phyloP scores from a whole-genome alignment of 1,284 basidiomycete genomes.

The Ceratobasidium sp. region DNA sequence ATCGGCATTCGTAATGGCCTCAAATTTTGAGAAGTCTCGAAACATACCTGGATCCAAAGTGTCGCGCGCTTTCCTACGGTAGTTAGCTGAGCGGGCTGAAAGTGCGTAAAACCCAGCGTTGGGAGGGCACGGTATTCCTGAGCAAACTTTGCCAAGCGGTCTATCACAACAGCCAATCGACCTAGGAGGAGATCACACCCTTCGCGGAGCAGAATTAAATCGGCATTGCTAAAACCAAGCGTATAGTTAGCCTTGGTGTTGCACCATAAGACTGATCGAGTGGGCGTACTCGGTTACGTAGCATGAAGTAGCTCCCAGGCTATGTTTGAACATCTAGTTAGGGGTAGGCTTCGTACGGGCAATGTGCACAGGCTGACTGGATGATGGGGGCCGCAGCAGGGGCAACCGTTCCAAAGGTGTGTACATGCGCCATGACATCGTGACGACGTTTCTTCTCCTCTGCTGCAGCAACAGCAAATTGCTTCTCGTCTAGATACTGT shows the following conservation, averaged over 20 bases:
- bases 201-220: constrained; percentile 94
- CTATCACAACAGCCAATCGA: constrained; percentile 89
- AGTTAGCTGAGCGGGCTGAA: constrained; percentile 97
- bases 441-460: constrained; percentile 99
- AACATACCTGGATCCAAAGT: constrained; percentile 86
- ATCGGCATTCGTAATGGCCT: constrained; percentile 2
- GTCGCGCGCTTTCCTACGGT: constrained; percentile 99
- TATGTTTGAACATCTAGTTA: constrained; percentile 47
- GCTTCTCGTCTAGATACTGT: constrained; percentile 82
- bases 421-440: constrained; percentile 99
- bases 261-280: neutral
- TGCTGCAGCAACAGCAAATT: constrained; percentile 89
- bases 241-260: neutral
- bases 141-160: constrained; percentile 83
- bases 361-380: constrained; percentile 67
- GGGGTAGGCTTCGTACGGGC: constrained; percentile 7
- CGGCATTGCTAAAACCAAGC: constrained; percentile 77
- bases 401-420: constrained; percentile 93
- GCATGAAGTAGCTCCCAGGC: constrained; percentile 96
- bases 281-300: constrained; percentile 91
- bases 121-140: constrained; percentile 77
- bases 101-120: constrained; percentile 97
- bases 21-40: neutral
- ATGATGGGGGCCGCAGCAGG: constrained; percentile 98
- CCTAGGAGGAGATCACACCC: constrained; percentile 86